A percentile compares a stretch with the other conserved stretches of the same genome.
Conservation (phyloP, 805 yeast species). For the Nakazawaea wickerhamii region DNA sequence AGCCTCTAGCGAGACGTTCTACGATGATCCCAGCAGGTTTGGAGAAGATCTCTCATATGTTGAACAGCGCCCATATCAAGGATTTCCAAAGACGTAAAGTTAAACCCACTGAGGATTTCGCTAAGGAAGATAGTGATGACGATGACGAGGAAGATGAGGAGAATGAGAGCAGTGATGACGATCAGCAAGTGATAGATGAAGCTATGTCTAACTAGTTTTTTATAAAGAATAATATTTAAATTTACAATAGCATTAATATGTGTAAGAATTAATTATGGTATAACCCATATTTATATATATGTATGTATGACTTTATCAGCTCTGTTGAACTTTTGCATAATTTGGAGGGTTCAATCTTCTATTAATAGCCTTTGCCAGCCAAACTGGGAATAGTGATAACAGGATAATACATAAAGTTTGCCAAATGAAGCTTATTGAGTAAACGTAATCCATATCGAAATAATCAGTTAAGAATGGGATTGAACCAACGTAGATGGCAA, state of each 20-base stretch:
- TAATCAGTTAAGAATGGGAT: slow-evolving; percentile 87
- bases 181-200: background rate
- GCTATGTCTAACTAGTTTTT: background rate
- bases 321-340: slow-evolving; percentile 93
- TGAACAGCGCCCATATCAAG: slow-evolving; percentile 75
- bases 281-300: too few species aligned
- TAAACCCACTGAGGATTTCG: slow-evolving; percentile 26
- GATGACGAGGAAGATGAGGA: slow-evolving; percentile 19
- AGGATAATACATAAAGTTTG: slow-evolving; percentile 59
- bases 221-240: too few species aligned
- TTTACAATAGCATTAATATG: too few species aligned
- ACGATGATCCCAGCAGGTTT: slow-evolving; percentile 23
- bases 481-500: slow-evolving; percentile 60
- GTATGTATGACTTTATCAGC: slow-evolving; percentile 21
- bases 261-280: too few species aligned
- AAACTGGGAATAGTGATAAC: slow-evolving; percentile 79
- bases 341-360: slow-evolving; percentile 86
- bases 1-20: slow-evolving; percentile 2
- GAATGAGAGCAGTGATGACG: slow-evolving; percentile 13
- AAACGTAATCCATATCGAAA: slow-evolving; percentile 64
- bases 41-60: slow-evolving; percentile 42
- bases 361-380: slow-evolving; percentile 74
- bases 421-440: slow-evolving; percentile 59
- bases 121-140: slow-evolving; percentile 33
- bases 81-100: slow-evolving; percentile 71